Conservation (phyloP, 2,329 filamentous ascomycete species). For the Diaporthe ilicicola region DNA sequence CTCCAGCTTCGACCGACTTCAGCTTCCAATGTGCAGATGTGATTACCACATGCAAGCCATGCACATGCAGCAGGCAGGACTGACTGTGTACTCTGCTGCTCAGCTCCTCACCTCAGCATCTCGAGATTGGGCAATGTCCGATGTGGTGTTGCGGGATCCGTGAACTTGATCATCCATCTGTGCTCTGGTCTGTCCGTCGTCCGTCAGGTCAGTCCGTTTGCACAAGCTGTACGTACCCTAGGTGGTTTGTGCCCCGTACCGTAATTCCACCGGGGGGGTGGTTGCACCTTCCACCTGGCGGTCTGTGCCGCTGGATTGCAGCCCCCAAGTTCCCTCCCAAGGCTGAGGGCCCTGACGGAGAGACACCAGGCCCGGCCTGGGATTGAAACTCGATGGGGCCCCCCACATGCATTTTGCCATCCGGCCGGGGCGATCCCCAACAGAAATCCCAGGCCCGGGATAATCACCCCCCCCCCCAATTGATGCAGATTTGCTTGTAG, state of each 20-base stretch:
- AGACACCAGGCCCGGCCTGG: conserved; percentile 7
- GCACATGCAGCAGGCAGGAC: background rate
- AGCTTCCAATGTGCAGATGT: background rate
- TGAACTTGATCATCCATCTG: background rate
- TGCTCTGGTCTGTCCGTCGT: background rate
- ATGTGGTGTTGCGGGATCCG: background rate
- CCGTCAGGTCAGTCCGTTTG: background rate
- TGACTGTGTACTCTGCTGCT: background rate
- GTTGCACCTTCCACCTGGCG: background rate
- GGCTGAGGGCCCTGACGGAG: conserved; percentile 1
- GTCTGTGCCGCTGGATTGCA: conserved; percentile 9
- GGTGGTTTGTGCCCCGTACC: background rate
- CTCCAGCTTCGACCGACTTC: background rate
- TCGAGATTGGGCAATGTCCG: background rate
- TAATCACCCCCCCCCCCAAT: background rate
- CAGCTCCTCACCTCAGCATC: background rate
- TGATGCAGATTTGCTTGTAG: conserved; percentile 9
- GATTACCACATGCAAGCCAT: background rate
- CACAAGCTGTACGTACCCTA: too few relatives aligned
- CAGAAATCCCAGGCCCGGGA: conserved; percentile 28
- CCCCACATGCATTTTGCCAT: conserved; percentile 29
- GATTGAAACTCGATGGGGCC: conserved; percentile 19
- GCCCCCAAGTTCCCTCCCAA: conserved; percentile 1
- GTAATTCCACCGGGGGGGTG: conserved; percentile 5
- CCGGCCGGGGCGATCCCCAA: conserved; percentile 33